Conservation (phyloP, 306 rosid genomes). For the Biancaea sappan region DNA sequence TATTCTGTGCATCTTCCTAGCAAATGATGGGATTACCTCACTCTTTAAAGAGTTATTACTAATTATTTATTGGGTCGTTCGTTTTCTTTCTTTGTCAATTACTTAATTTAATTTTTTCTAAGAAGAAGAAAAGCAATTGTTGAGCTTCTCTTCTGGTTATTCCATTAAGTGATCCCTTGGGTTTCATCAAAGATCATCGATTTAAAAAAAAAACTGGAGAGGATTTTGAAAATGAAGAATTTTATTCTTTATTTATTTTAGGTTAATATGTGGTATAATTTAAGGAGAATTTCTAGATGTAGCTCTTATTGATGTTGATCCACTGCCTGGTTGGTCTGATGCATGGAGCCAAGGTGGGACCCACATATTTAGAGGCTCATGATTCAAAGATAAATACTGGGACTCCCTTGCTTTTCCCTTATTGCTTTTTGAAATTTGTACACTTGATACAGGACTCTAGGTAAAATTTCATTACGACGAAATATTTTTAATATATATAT, state of each 20-base stretch:
- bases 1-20: constrained; percentile 46
- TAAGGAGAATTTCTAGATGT: constrained; percentile 1
- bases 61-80: constrained; percentile 28
- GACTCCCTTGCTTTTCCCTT: constrained; percentile 35
- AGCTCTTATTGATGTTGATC: constrained; percentile 31
- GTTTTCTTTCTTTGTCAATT: constrained; percentile 35
- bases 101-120: not conserved
- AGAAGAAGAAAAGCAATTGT: not conserved
- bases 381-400: constrained; percentile 46
- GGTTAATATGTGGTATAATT: constrained; percentile 3
- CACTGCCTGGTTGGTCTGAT: constrained; percentile 42
- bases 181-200: constrained; percentile 15
- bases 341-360: constrained; percentile 49
- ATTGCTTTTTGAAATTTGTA: constrained; percentile 23
- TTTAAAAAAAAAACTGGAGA: not conserved
- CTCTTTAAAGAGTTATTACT: constrained; percentile 42
- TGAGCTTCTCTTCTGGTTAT: constrained; percentile 25
- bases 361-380: constrained; percentile 44
- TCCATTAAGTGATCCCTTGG: constrained; percentile 34
- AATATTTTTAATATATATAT: not conserved
- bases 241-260: not conserved
- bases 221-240: not conserved
- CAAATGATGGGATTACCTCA: constrained; percentile 52
- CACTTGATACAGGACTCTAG: not conserved
- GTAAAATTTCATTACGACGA: constrained; percentile 14